Percentiles rank a stretch among this genome's conserved stretches.
Conservation (phyloP, 2,329 filamentous ascomycete genomes). For the Penicillium sp. region DNA sequence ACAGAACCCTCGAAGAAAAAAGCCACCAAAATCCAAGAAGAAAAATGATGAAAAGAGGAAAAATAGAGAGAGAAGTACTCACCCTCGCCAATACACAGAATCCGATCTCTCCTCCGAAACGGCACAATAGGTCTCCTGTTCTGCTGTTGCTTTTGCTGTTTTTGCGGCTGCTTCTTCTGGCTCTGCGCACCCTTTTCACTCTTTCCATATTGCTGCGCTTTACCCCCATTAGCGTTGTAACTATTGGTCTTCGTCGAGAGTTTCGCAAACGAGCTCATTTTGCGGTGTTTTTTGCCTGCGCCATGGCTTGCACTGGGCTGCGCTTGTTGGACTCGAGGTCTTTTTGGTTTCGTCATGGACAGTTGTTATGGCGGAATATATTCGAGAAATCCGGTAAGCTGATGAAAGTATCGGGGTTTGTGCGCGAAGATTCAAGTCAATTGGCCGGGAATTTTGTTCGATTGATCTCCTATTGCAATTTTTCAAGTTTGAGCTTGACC, state of each 20-base stretch:
- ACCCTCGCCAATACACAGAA: slow-evolving; percentile 53
- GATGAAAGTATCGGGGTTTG: not conserved
- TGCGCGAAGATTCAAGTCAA: not conserved
- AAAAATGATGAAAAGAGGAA: slow-evolving; percentile 20
- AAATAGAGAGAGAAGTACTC: slow-evolving; percentile 27
- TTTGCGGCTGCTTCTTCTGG: not conserved
- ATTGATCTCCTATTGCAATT: not conserved
- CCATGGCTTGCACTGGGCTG: slow-evolving; percentile 4
- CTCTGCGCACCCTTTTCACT: slow-evolving; percentile 9
- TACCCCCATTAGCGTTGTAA: slow-evolving; percentile 12
- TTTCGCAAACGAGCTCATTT: slow-evolving; percentile 36
- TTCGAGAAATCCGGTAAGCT: not conserved
- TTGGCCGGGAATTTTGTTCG: not conserved
- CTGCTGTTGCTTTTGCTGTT: slow-evolving; percentile 28
- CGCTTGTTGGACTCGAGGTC: slow-evolving; percentile 12
- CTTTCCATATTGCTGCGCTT: slow-evolving; percentile 6
- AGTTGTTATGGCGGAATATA: not conserved
- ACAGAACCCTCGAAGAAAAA: slow-evolving; percentile 17
- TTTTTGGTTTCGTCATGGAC: slow-evolving; percentile 33
- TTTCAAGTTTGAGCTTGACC: not conserved
- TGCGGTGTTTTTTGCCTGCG: slow-evolving; percentile 25
- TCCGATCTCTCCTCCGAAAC: slow-evolving; percentile 47
- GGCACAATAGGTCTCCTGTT: slow-evolving; percentile 43
- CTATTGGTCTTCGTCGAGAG: slow-evolving; percentile 27
- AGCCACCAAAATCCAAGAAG: not conserved